phyloP scores from a whole-genome alignment of 1,284 basidiomycete genomes.

The Ceratobasidium sp. region DNA sequence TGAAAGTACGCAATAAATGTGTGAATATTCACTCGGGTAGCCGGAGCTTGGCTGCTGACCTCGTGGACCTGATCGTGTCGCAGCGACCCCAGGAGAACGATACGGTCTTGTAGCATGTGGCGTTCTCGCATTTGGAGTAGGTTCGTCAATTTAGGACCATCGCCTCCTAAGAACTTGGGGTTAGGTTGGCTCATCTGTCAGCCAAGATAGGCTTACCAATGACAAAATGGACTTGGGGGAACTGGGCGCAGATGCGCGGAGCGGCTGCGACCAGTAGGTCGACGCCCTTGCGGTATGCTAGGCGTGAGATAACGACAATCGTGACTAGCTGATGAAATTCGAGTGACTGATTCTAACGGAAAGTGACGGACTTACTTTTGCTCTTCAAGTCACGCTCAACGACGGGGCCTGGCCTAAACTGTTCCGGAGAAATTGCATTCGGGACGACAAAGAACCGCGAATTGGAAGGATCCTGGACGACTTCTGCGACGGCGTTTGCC shows the following conservation, averaged over 20 bases:
- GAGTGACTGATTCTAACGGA: background rate
- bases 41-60: slow-evolving; percentile 57
- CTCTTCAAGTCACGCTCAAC: slow-evolving; percentile 8
- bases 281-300: slow-evolving; percentile 97
- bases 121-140: slow-evolving; percentile 97
- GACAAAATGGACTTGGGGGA: slow-evolving; percentile 87
- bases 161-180: slow-evolving; percentile 69
- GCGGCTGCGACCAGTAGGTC: slow-evolving; percentile 94
- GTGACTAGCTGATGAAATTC: slow-evolving; percentile 70
- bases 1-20: slow-evolving; percentile 53
- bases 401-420: slow-evolving; percentile 72
- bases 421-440: slow-evolving; percentile 89
- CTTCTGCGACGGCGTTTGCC: slow-evolving; percentile 56
- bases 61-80: slow-evolving; percentile 82
- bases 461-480: slow-evolving; percentile 66
- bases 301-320: slow-evolving; percentile 92
- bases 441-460: slow-evolving; percentile 87
- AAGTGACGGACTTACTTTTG: slow-evolving; percentile 20
- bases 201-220: slow-evolving; percentile 68
- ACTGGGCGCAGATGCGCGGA: slow-evolving; percentile 85
- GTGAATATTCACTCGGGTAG: background rate
- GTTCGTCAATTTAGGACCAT: slow-evolving; percentile 95
- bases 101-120: slow-evolving; percentile 87
- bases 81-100: slow-evolving; percentile 87
- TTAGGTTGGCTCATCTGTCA: background rate